Conservation (phyloP, 139 green algal species). For the Diplosphaera chodatii region DNA sequence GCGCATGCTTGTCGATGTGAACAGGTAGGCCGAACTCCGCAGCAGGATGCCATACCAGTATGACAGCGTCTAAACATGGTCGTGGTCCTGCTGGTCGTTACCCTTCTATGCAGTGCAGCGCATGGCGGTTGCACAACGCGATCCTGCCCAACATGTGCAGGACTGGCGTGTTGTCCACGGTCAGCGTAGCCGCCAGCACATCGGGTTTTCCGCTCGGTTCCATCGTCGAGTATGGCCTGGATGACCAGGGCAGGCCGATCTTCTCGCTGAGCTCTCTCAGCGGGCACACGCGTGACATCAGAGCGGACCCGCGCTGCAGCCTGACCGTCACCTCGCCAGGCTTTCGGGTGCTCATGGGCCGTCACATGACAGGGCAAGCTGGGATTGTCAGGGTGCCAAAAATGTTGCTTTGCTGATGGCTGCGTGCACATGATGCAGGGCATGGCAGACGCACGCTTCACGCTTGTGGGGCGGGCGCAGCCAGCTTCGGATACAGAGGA, state of each 20-base stretch:
- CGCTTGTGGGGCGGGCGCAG: slow-evolving; percentile 43
- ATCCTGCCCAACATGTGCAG: no score
- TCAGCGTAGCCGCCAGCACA: slow-evolving; percentile 9
- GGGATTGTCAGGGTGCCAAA: no score
- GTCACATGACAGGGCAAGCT: no score
- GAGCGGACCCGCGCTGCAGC: slow-evolving; percentile 36
- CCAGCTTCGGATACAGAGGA: slow-evolving; percentile 35
- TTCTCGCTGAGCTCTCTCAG: slow-evolving; percentile 59
- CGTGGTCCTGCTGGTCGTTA: no score
- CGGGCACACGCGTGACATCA: slow-evolving; percentile 60
- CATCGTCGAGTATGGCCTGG: slow-evolving; percentile 61
- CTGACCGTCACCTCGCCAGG: slow-evolving; percentile 54
- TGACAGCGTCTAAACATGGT: no score
- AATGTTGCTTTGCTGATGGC: no score
- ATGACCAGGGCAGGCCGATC: slow-evolving; percentile 48
- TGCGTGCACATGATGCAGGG: no score
- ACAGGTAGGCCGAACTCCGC: no score
- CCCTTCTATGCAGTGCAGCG: no score
- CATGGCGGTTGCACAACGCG: no score
- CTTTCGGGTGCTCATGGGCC: slow-evolving; percentile 64
- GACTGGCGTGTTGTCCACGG: slow-evolving; percentile 56
- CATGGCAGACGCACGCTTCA: slow-evolving; percentile 56
- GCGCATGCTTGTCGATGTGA: slow-evolving; percentile 51
- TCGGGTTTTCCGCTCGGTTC: slow-evolving; percentile 46
- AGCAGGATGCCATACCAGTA: no score